Evolutionary conservation across 1,284 basidiomycete species (phyloP), one percentile per base, ranked within the genome.

Genomic region (Cerrena zonata): DNA sequence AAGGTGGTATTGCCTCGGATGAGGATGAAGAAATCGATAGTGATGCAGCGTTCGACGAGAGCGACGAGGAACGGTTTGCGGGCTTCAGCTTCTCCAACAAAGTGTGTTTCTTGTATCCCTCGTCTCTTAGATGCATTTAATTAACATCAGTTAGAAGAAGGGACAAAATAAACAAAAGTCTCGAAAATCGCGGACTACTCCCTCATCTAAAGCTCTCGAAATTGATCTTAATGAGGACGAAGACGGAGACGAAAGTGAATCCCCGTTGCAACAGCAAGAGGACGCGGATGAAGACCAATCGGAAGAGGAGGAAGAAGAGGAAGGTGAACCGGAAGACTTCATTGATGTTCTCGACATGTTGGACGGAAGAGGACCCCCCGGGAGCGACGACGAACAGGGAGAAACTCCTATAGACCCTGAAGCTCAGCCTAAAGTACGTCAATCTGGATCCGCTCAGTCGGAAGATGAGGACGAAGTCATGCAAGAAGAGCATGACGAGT

Each of bases 11-110:
- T 48, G 80, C 72, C 21, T 58, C 62, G 46, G 84, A 76, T 2
- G 88, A 90, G 53, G 87, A 90, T 56, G 88, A 90, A 59, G 88
- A 89, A 54, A 78, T 90, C 48, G 85, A 89, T 53, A 86, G 83
- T 58, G 88, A 89, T 60, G 85, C 71, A 53, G 88, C 88, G 0
- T 89, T 90, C 58, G 87, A 88, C 56, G 89, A 90, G 58, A 85
- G 80, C 58, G 91, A 93, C 53, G 86, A 87, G 54, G 89, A 93
- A 41, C 69, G 78, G 4, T 91, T 86, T 69, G 82, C 84, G 24
- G 86, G 82, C 2, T 86, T 85, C 52, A 67, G 60, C n/a, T 77
- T 79, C 53, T 54, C 59, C 18, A 65, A 58, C 27, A 80, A 79
- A 68, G 83, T 82, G 58, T 52, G 75, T 56, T 37, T 48, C 48